phyloP scores from a whole-genome alignment of 2,329 filamentous ascomycete species.

The Colletotrichum costaricense region DNA sequence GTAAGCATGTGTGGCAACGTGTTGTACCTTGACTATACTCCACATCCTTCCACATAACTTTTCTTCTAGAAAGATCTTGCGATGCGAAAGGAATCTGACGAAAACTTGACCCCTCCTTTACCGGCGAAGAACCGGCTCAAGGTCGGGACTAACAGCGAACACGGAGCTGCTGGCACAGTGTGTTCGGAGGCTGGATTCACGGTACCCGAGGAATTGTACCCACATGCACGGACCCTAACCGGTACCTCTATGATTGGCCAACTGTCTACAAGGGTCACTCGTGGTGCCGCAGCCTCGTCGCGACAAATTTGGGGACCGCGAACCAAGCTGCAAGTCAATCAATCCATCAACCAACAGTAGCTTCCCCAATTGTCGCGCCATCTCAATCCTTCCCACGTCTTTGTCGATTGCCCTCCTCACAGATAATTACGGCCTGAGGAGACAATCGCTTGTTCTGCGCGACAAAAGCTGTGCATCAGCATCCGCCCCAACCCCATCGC shows the following conservation, averaged over 20 bases:
- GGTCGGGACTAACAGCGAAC: background rate
- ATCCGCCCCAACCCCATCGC: background rate
- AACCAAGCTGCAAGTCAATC: constrained; percentile 15
- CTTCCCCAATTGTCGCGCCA: constrained; percentile 8
- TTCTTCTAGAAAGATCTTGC: no score
- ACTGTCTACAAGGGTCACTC: constrained; percentile 27
- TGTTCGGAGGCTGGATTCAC: background rate
- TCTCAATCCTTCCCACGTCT: background rate
- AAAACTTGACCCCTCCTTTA: background rate
- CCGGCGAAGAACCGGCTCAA: no score
- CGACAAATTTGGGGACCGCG: constrained; percentile 37
- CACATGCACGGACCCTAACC: background rate
- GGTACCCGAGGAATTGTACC: background rate
- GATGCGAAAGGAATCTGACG: background rate
- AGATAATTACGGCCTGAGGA: background rate
- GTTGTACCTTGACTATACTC: background rate
- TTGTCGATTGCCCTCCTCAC: no score
- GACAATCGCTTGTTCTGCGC: background rate
- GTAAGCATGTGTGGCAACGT: background rate
- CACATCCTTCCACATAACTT: background rate
- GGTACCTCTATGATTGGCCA: constrained; percentile 11
- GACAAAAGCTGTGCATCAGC: background rate
- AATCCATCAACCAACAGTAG: constrained; percentile 13
- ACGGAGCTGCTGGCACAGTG: background rate
- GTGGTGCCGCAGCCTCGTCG: constrained; percentile 35